Base-by-base conservation (phyloP, 2,329 filamentous ascomycete genomes). In the Penicillium decumbens region DNA sequence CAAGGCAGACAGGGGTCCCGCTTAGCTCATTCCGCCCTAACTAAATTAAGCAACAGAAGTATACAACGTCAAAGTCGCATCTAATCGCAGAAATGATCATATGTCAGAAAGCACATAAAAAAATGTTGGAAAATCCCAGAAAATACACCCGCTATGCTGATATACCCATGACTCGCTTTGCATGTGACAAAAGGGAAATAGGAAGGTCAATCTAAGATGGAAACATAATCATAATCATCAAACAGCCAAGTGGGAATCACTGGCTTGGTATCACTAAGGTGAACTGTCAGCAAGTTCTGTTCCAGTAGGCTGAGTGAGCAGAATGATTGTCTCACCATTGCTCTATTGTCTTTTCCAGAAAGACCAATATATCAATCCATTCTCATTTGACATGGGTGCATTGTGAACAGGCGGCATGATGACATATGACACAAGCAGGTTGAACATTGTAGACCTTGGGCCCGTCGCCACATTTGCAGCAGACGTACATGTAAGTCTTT, bases 401-500 rank as follows among this genome's bases (percentile, higher is more conserved):
- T 12, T 9, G 4, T 5, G 2, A 0, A 60, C 71, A 73, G 24
- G 55, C 58, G 12, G 33, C 32, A 23, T 73, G 71, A 2, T 60
- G 1, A 59, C 71, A 73, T 0, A 33, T 47, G 2, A 70, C 55
- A 44, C 71, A 73, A 18, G 32, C 39, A 2, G 65, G 59, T 38
- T 73, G 67, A 27, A 51, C 38, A 9, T 66, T 57, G 53, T 56
- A 72, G 33, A 70, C 53, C 44, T 72, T 73, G 0, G 71, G 71
- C 0, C 71, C 71, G 37, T 73, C 70, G 1, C 59, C 33, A 50
- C 71, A 73, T 4, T 50, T 1, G 62, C 71, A 73, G 59, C 71
- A 73, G 47, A 68, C 61, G 40, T 70, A 73, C 53, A 69, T 57
- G 44, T 62, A 53, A 8, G 58, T 62, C 1, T 52, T 25, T 23